A percentile compares a stretch with the other conserved stretches of the same genome.
These are phyloP conservation scores for Dactylellina drechsleri DNA, from an alignment of 2,329 filamentous ascomycete species.

Conservation along the genomic window DNA sequence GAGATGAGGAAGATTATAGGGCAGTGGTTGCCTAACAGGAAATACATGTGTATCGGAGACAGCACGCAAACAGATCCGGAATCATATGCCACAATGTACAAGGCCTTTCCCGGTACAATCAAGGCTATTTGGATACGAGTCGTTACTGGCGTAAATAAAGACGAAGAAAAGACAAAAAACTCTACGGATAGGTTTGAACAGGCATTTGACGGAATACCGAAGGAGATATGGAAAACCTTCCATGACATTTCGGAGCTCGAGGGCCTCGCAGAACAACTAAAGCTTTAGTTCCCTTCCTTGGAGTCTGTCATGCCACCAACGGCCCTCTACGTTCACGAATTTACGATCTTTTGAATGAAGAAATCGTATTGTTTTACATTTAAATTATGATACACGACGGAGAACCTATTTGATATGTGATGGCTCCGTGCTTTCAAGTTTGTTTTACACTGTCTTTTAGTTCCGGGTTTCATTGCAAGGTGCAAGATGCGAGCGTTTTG, in stretches of 20 bases:
- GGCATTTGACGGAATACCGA: constrained; percentile 80
- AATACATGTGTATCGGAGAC: constrained; percentile 87
- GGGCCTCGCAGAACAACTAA: constrained; percentile 60
- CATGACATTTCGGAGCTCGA: constrained; percentile 75
- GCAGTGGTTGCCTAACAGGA: constrained; percentile 78
- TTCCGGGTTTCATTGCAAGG: too few relatives aligned
- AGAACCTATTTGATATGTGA: too few relatives aligned
- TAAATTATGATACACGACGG: too few relatives aligned
- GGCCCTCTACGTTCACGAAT: too few relatives aligned
- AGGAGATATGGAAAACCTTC: constrained; percentile 81
- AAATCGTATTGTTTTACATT: too few relatives aligned
- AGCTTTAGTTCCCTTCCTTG: constrained; percentile 5
- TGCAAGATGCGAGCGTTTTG: too few relatives aligned
- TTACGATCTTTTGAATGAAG: too few relatives aligned
- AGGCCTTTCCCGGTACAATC: constrained; percentile 78
- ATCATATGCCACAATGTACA: constrained; percentile 81
- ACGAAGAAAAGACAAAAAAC: constrained; percentile 74
- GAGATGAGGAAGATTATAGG: constrained; percentile 81
- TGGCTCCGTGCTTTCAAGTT: too few relatives aligned
- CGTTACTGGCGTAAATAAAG: constrained; percentile 59
- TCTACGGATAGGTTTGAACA: constrained; percentile 76
- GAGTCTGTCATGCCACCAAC: too few relatives aligned
- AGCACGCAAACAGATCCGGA: constrained; percentile 93
- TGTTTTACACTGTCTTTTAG: too few relatives aligned
- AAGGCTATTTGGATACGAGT: constrained; percentile 71